Percentiles rank a stretch among this genome's conserved stretches.
These are phyloP conservation scores for Penicillium sp. DNA, from an alignment of 2,329 filamentous ascomycete species.

Conservation along the genomic window DNA sequence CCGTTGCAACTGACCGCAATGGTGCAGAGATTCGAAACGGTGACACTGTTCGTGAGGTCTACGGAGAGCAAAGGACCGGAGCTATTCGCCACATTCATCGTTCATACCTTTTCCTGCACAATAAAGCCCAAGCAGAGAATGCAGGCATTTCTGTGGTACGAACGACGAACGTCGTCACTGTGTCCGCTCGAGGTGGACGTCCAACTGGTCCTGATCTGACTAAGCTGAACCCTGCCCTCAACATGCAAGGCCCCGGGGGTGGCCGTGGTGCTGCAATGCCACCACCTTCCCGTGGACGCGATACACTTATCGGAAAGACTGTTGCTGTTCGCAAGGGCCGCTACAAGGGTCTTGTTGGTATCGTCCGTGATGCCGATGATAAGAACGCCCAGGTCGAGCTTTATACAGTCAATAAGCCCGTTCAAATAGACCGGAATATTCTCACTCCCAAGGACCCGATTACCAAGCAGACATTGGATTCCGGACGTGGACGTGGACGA, in stretches of 20 bases:
- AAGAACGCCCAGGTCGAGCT: constrained; percentile 83
- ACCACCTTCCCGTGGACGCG: constrained; percentile 73
- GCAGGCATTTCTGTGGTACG: constrained; percentile 86
- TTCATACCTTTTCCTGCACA: constrained; percentile 87
- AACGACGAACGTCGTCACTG: constrained; percentile 79
- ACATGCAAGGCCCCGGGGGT: constrained; percentile 61
- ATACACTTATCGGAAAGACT: constrained; percentile 84
- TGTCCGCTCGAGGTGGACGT: constrained; percentile 90
- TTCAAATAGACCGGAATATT: constrained; percentile 77
- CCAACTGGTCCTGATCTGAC: constrained; percentile 74
- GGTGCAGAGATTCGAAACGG: constrained; percentile 89
- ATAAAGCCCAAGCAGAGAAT: constrained; percentile 79
- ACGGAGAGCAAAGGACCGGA: constrained; percentile 79
- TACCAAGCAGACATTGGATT: constrained; percentile 75
- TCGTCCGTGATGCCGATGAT: constrained; percentile 92
- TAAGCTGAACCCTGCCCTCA: constrained; percentile 88
- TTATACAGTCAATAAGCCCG: constrained; percentile 89
- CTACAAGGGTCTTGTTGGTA: constrained; percentile 89
- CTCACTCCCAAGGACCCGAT: constrained; percentile 79
- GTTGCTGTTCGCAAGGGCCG: constrained; percentile 83
- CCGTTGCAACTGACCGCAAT: constrained; percentile 87
- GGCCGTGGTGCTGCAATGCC: constrained; percentile 51
- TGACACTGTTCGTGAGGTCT: constrained; percentile 87
- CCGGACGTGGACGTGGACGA: constrained; percentile 51
- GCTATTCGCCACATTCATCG: constrained; percentile 92